phyloP scores from a whole-genome alignment of 2,329 filamentous ascomycete species.

The Trichoderma sp. region DNA sequence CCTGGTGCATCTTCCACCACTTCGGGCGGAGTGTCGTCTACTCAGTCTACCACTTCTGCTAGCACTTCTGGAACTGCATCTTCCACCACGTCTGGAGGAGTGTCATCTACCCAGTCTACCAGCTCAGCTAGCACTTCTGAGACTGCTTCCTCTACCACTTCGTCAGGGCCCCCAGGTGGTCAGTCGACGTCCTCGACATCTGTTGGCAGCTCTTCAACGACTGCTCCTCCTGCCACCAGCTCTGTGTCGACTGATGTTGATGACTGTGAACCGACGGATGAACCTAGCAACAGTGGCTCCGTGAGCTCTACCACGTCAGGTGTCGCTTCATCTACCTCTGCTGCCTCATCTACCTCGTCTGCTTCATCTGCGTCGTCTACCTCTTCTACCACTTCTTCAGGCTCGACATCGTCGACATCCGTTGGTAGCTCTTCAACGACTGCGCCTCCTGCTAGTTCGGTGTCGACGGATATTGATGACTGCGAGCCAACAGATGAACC shows the following conservation, averaged over 20 bases:
- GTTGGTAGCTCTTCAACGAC: neutral
- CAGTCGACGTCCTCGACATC: neutral
- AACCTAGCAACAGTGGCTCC: neutral
- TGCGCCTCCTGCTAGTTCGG: neutral
- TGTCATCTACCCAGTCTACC: neutral
- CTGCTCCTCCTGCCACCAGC: neutral
- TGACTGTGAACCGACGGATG: neutral
- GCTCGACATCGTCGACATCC: neutral
- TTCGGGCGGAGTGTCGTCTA: neutral
- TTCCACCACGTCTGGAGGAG: neutral
- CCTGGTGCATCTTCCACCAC: neutral
- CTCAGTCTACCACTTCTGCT: neutral
- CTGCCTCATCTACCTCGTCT: too few species aligned
- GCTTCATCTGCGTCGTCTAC: neutral
- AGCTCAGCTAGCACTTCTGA: neutral
- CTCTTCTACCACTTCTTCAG: too few species aligned
- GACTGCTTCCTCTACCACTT: too few species aligned
- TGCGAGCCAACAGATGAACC: neutral
- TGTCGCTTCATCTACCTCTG: neutral
- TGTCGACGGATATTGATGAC: neutral
- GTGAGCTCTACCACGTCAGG: neutral
- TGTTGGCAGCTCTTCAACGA: neutral
- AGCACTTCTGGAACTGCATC: neutral
- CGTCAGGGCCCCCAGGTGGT: neutral
- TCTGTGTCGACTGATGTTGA: neutral